Percentiles rank a stretch among this genome's conserved stretches.
These are phyloP conservation scores for Leccinum cinnamomeum DNA, from an alignment of 1,284 basidiomycete genomes.

Conservation along the genomic window DNA sequence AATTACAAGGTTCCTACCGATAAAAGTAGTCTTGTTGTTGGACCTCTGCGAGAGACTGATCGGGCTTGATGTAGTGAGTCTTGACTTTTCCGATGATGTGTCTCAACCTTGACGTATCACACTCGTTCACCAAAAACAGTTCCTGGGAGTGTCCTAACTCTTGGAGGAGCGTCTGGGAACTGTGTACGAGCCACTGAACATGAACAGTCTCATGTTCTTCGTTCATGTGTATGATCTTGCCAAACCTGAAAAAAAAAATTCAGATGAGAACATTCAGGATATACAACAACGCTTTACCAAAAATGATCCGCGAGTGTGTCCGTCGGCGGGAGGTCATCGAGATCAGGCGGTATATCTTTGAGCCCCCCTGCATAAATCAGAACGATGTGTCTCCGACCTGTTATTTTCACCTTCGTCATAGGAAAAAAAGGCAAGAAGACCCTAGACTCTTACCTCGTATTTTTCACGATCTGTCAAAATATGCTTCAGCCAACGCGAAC, in stretches of 20 bases:
- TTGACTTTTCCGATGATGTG: constrained; percentile 18
- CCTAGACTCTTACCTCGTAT: constrained; percentile 24
- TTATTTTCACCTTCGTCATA: constrained; percentile 1
- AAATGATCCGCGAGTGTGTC: constrained; percentile 54
- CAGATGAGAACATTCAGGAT: not conserved
- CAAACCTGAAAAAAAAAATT: constrained; percentile 53
- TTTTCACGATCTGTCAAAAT: constrained; percentile 30
- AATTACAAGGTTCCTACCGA: constrained; percentile 39
- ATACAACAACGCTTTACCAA: constrained; percentile 43
- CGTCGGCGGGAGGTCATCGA: constrained; percentile 35
- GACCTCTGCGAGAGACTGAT: constrained; percentile 19
- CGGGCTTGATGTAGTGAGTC: constrained; percentile 38
- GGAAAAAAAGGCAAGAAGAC: constrained; percentile 26
- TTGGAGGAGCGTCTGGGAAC: constrained; percentile 53
- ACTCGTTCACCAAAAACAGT: constrained; percentile 58
- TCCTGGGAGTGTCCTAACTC: constrained; percentile 63
- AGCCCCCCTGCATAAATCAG: constrained; percentile 43
- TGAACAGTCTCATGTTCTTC: constrained; percentile 47
- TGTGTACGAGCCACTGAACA: constrained; percentile 70
- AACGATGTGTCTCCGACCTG: constrained; percentile 58
- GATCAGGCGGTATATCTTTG: constrained; percentile 28
- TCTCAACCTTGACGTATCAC: constrained; percentile 37
- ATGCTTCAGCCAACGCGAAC: constrained; percentile 32
- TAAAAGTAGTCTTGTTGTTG: constrained; percentile 54
- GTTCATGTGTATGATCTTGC: constrained; percentile 54